These are phyloP conservation scores for Penicillium taxi DNA, from an alignment of 495 filamentous ascomycete genomes.

Conservation along the genomic window DNA sequence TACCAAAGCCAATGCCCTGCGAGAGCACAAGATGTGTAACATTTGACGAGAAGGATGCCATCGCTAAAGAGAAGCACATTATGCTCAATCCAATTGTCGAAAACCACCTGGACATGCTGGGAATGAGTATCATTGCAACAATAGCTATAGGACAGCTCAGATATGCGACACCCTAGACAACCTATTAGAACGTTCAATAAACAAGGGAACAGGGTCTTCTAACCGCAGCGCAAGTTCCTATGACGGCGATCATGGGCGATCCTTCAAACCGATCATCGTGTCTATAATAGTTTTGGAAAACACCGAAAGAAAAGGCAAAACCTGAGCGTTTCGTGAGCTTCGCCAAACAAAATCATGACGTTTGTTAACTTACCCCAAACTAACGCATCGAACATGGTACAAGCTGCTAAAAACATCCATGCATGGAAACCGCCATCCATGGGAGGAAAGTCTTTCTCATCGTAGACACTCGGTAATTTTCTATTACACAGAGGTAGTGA, in stretches of 20 bases:
- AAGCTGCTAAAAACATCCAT: slow-evolving; percentile 16
- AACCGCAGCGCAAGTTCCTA: slow-evolving; percentile 44
- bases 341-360: not conserved
- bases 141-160: slow-evolving; percentile 16
- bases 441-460: slow-evolving; percentile 4
- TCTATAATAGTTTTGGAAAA: slow-evolving; percentile 27
- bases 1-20: slow-evolving; percentile 43
- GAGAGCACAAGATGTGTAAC: slow-evolving; percentile 42
- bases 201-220: slow-evolving; percentile 1
- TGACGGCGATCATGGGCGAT: slow-evolving; percentile 34
- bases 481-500: slow-evolving; percentile 1
- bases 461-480: not conserved
- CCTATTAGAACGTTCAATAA: not conserved
- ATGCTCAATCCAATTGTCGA: slow-evolving; percentile 19
- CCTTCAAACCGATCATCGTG: slow-evolving; percentile 16
- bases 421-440: slow-evolving; percentile 15
- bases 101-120: slow-evolving; percentile 14
- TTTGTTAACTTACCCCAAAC: slow-evolving; percentile 10
- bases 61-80: slow-evolving; percentile 32
- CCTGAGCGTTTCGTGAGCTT: slow-evolving; percentile 3
- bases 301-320: slow-evolving; percentile 19
- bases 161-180: slow-evolving; percentile 16
- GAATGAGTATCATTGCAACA: slow-evolving; percentile 16
- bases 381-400: slow-evolving; percentile 15
- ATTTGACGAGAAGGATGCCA: slow-evolving; percentile 38